Base-by-base conservation (phyloP, 176 grass and related monocot genomes). In the Oryza nivara region DNA sequence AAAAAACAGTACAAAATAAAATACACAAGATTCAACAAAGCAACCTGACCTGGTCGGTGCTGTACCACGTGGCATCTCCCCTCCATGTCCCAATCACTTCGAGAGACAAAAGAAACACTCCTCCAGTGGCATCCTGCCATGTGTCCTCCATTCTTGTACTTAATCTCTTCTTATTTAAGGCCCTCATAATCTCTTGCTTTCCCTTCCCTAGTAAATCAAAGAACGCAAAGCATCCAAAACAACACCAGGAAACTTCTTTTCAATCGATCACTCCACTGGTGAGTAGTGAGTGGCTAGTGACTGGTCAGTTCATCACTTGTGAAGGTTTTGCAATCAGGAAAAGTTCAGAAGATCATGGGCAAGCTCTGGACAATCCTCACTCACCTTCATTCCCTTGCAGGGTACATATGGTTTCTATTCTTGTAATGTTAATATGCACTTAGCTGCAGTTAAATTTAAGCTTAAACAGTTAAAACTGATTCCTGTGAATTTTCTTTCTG, bases 381-480 rank as follows among this genome's bases (percentile, higher is more conserved):
- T 32, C 85, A 92, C 74, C 90, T 97, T 52, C 89, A 94, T 85
- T 70, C 87, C 40, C 89, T 97, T 23, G 89, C 94, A 48, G 94
- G 94, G 94, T 97, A 90, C 5, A 38, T 6, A 38, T 41, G 40
- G 40, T 41, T 41, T 41, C 40, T 41, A 9, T 41, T 41, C 40
- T 41, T 41, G 40, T 1, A 41, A 41, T 41, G 40, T 41, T 41
- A 41, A 41, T 41, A 8, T 41, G 8, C 7, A 41, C 7, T 41
- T 41, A 41, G 7, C 40, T 41, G 40, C 40, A 28, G 5, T 77
- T 54, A 25, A 25, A 23, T 70, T 15, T 15, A 56, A 23, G 1
- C 22, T 66, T 9, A 45, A 5, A 5, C 36, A 41, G 40, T 79
- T 9, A 1, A 71, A 72, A 72, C 40, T 73, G 7, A 72, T 56